Percentiles rank a stretch among this genome's conserved stretches.
phyloP scores from a whole-genome alignment of 306 rosid species.

The Vigna unguiculata region DNA sequence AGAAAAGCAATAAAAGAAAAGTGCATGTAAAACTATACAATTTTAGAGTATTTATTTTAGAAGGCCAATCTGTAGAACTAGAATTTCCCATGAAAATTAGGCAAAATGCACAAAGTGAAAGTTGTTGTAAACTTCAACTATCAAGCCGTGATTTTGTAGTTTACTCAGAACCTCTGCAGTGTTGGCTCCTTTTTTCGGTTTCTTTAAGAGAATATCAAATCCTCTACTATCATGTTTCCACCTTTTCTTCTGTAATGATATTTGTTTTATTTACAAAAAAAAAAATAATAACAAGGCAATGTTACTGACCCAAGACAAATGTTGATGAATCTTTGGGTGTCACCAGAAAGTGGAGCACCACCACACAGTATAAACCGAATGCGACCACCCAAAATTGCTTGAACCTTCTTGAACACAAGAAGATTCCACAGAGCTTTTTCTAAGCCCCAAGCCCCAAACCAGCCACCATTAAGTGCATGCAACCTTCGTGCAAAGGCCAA shows the following conservation, averaged over 20 bases:
- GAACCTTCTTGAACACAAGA: slow-evolving; percentile 88
- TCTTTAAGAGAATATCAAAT: neutral
- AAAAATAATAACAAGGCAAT: neutral
- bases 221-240: slow-evolving; percentile 10
- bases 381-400: slow-evolving; percentile 86
- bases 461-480: slow-evolving; percentile 85
- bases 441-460: slow-evolving; percentile 98
- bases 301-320: slow-evolving; percentile 86
- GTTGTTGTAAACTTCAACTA: slow-evolving; percentile 29
- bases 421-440: slow-evolving; percentile 79
- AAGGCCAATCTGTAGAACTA: slow-evolving; percentile 11
- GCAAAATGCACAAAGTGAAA: slow-evolving; percentile 22
- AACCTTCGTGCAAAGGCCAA: slow-evolving; percentile 90
- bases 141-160: slow-evolving; percentile 2
- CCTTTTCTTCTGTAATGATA: slow-evolving; percentile 15
- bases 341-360: slow-evolving; percentile 95
- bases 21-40: slow-evolving; percentile 29
- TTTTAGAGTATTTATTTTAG: slow-evolving; percentile 19
- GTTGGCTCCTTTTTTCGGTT: neutral
- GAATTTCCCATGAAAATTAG: slow-evolving; percentile 19
- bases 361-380: slow-evolving; percentile 89
- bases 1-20: neutral
- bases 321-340: slow-evolving; percentile 97
- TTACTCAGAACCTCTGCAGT: slow-evolving; percentile 1
- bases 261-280: slow-evolving; percentile 11